Evolutionary conservation across 176 grass and related monocot species (phyloP), one percentile per base, ranked within the genome.

Genomic region (Chloris gayana): DNA sequence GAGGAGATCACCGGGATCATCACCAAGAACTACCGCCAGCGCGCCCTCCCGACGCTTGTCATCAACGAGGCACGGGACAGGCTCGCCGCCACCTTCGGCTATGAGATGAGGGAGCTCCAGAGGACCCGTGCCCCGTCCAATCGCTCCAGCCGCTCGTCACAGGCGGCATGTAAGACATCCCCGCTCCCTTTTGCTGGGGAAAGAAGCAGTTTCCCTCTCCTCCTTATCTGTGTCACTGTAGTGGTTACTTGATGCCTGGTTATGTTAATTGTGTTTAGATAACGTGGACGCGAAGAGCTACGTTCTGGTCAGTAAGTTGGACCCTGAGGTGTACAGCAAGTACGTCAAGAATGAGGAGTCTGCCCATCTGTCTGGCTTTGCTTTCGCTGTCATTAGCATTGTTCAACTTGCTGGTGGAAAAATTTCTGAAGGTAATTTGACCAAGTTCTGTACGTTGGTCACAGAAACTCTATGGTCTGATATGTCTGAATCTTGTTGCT

Each of bases 11-110:
- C 92, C 1, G 84, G 88, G 45, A 87, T 94, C 42, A n/a, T 98
- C 66, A 98, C 92, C 18, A 98, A 87, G 86, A 94, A 94, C 69
- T 98, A 98, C 77, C 81, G 81, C 66, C 95, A 98, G 78, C 82
- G 92, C 7, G 66, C 69, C 2, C 89, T 94, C 42, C 92, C 95
- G 1, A 71, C 87, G 4, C 82, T 94, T 54, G 84, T 98, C 35
- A 98, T 98, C 77, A 93, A 89, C 47, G 95, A 98, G 69, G 88
- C 95, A 11, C 76, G 82, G 69, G 88, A 89, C 17, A 93, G 84
- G 79, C 84, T 98, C 69, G 67, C 83, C 14, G 78, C 35, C 67
- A 91, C 93, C 76, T 98, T 94, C 30, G 95, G 95, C 4, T 98
- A 91, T 17, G 90, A 94, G 79, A 94, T 91, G 95, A 91, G 86